Evolutionary conservation across 177 flowering plant species (phyloP).

Genomic region (Vitis hybrid): DNA sequence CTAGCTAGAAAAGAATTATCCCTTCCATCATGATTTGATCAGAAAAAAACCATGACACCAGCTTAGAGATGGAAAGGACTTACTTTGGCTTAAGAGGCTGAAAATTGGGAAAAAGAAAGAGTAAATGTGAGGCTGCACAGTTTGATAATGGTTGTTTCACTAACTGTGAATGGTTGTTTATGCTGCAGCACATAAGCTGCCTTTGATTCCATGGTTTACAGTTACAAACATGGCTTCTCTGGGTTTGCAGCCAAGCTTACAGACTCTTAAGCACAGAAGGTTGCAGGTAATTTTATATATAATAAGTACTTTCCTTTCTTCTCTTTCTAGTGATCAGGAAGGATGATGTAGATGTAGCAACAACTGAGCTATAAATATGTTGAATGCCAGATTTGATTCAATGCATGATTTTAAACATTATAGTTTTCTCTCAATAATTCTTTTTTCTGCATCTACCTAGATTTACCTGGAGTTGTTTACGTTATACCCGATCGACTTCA

Average conservation of each 20-base stretch:
- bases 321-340: neutral
- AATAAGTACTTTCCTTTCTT: neutral
- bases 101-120: no score
- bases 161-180: neutral
- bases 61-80: no score
- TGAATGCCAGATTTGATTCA: no score
- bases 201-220: constrained; percentile 40
- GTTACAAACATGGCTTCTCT: constrained; percentile 62
- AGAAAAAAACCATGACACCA: no score
- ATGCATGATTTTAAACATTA: no score
- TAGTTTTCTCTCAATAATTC: neutral
- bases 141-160: no score
- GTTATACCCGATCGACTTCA: constrained; percentile 37
- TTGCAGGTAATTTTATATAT: constrained; percentile 32
- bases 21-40: no score
- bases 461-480: constrained; percentile 42
- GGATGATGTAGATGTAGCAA: no score
- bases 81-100: no score
- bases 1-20: no score
- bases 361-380: no score
- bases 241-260: constrained; percentile 65
- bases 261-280: constrained; percentile 37
- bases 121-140: no score
- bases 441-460: constrained; percentile 14
- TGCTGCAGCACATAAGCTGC: constrained; percentile 43